Evolutionary conservation across 768 basidiomycete genomes (phyloP), one percentile per base, ranked within the genome.

Genomic region (Tulasnella sp.): DNA sequence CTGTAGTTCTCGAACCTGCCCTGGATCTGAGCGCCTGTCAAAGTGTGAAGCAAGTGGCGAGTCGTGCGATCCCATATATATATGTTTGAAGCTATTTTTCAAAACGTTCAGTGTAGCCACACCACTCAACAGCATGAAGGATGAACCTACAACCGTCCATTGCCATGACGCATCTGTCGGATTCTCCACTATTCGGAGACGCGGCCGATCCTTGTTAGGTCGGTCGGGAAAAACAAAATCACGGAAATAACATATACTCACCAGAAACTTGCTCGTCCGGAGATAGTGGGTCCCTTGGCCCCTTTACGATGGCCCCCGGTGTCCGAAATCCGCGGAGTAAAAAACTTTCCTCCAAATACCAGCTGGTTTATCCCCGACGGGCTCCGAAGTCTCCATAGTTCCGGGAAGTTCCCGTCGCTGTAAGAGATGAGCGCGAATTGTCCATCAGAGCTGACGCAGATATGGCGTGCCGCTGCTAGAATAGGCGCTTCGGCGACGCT

Each of bases 401-500:
- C 93, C 8, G 94, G 93, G n/a, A 92, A 90, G 5, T 92, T 92
- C 89, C 91, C 91, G 83, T 92, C 90, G 83, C 93, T 92, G 83
- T 93, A 93, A 84, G 92, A 93, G 75, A 94, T 89, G 75, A 94
- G 85, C n/a, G 91, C 93, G 9, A 91, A 87, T 12, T 90, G 86
- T n/a, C 91, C 92, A 80, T 89, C 89, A 79, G 88, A 87, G 64
- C 92, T 89, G 44, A 93, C 84, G 0, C 91, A 92, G 50, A 94
- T 90, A 83, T 93, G 91, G 74, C 91, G 90, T 74, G 93, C 92
- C 81, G 93, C 91, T 82, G 93, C 91, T 2, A 94, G 86, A 8
- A 93, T 90, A 6, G 93, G 93, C 0, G 92, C 92, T 86, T 91
- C 90, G 84, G 93, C 94, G 85, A 94, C 93, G 93, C 88, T 80